Conservation (phyloP, 129 eudicot species). For the Heracleum sosnowskyi region DNA sequence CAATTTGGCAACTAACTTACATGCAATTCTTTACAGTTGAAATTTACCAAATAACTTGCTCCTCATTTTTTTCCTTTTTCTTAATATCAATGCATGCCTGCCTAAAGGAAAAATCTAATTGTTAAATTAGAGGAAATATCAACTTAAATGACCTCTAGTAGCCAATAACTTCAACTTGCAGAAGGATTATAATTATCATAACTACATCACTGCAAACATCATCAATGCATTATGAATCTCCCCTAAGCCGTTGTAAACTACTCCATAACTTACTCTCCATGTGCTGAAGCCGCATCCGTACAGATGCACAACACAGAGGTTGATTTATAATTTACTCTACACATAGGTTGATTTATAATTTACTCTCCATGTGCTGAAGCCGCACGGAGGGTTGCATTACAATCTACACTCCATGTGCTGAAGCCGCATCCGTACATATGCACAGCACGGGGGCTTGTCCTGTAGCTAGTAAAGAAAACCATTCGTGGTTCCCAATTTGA, state of each 20-base stretch:
- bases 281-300: constrained; percentile 7
- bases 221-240: background rate
- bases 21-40: too few species aligned
- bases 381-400: constrained; percentile 1
- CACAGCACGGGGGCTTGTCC: constrained; percentile 1
- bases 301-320: background rate
- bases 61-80: background rate
- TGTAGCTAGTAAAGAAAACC: background rate
- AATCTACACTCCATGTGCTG: background rate
- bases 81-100: background rate
- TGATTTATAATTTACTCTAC: background rate
- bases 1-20: too few species aligned
- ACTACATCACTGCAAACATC: background rate
- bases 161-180: background rate
- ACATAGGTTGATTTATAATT: too few species aligned
- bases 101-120: background rate
- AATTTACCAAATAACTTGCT: background rate
- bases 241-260: background rate
- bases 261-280: background rate
- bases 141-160: background rate
- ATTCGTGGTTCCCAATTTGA: background rate
- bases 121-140: too few species aligned
- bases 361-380: constrained; percentile 2
- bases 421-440: background rate
- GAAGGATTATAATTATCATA: background rate